Conservation (phyloP, 306 rosid species). For the Cyclanthera cordifolia region DNA sequence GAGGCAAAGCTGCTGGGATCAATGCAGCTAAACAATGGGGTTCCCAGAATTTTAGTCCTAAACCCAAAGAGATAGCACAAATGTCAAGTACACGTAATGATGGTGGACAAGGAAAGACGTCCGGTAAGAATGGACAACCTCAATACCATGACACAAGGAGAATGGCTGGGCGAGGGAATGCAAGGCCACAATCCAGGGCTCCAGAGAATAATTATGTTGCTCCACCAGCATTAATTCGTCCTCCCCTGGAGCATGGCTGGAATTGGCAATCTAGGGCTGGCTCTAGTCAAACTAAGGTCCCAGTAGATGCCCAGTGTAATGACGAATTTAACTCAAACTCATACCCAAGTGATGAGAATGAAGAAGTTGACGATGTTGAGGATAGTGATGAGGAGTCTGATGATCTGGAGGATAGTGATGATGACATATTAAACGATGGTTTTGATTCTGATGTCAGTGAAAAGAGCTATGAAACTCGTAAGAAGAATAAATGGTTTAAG, state of each 20-base stretch:
- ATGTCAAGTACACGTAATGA: slow-evolving; percentile 19
- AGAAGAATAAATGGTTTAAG: slow-evolving; percentile 40
- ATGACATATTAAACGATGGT: slow-evolving; percentile 51
- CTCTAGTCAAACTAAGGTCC: slow-evolving; percentile 23
- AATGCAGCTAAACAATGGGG: slow-evolving; percentile 39
- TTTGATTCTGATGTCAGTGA: slow-evolving; percentile 58
- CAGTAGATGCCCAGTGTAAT: slow-evolving; percentile 14
- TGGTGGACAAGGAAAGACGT: slow-evolving; percentile 32
- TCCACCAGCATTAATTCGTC: slow-evolving; percentile 29
- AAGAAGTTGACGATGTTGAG: slow-evolving; percentile 13
- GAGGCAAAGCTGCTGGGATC: slow-evolving; percentile 59
- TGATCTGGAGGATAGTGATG: slow-evolving; percentile 43
- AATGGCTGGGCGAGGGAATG: slow-evolving; percentile 45
- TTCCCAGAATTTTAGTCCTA: slow-evolving; percentile 30
- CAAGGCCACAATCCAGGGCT: slow-evolving; percentile 25
- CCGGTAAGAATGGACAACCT: slow-evolving; percentile 19
- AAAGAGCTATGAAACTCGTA: slow-evolving; percentile 57
- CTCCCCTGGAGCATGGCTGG: slow-evolving; percentile 78
- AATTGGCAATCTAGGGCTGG: slow-evolving; percentile 52
- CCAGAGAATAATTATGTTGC: slow-evolving; percentile 17
- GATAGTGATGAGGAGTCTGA: slow-evolving; percentile 25
- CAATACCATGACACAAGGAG: slow-evolving; percentile 30
- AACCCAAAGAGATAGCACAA: slow-evolving; percentile 28
- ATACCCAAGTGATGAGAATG: slow-evolving; percentile 6
- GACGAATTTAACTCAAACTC: slow-evolving; percentile 19